Evolutionary conservation across 192 early-diverging fungal species (phyloP), one percentile per base, ranked within the genome.

Genomic region (Gryganskiella cystojenkinii): DNA sequence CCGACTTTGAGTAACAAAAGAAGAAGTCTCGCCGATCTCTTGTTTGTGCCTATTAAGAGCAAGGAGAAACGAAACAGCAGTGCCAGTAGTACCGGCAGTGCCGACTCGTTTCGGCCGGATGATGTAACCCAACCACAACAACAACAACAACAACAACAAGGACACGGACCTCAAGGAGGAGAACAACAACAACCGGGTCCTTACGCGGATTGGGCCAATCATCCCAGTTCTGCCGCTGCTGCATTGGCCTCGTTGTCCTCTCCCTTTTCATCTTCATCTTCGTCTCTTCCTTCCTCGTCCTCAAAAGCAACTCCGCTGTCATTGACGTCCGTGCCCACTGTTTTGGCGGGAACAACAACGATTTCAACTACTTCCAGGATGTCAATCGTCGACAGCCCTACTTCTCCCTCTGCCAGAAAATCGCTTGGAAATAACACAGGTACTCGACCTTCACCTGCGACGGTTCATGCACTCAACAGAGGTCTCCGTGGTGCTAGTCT

Each of bases 1-100:
- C 52, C 67, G 17, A 27, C 61, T 3, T 56, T 69, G 14, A 69
- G 28, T 35, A 78, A 69, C 67, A 78, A 78, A 40, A 59, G 67
- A 3, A 60, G 74, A 42, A 78, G 74, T 64, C 40, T 69, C 14
- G 67, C 74, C 31, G 74, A 68, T 35, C 49, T 58, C 8, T 51
- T 69, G n/a, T 78, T 69, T 59, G 61, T 78, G 3, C 74, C 74
- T 37, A 65, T 64, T 20, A 73, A 73, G 42, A 58, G 33, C 67
- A 78, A 69, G 27, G 60, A 67, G 33, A 65, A 67, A 22, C 45
- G 65, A 27, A 76, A 61, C 30, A 71, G 54, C 30, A 58, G 60
- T 25, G 54, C 74, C 8, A 69, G 61, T 17, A 69, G 66, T 30
- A 49, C 27, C 17, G 54, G 64, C 52, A 78, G 61, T 27, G 50